Evolutionary conservation across 140 eudicot genomes (phyloP).

Genomic region (Senecio squalidus): DNA sequence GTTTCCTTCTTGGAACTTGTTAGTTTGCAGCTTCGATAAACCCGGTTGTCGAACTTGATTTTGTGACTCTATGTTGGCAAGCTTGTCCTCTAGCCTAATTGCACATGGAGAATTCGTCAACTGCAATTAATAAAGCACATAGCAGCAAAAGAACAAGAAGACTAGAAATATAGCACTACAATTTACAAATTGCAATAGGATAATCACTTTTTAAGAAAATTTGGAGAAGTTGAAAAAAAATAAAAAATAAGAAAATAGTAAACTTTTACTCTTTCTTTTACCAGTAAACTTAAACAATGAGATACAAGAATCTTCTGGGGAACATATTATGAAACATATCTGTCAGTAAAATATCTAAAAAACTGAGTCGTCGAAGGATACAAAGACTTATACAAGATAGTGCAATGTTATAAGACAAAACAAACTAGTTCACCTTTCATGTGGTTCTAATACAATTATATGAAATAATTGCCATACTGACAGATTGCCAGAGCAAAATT

Average conservation of each 20-base stretch:
- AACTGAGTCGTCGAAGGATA: neutral
- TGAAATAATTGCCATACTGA: too few relatives aligned
- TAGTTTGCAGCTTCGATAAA: constrained; percentile 55
- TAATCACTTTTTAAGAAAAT: too few relatives aligned
- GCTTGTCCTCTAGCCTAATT: constrained; percentile 84
- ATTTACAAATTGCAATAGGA: neutral
- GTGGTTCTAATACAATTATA: too few relatives aligned
- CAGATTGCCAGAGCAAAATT: too few relatives aligned
- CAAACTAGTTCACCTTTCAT: too few relatives aligned
- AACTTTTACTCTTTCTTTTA: too few relatives aligned
- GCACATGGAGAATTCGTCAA: constrained; percentile 10
- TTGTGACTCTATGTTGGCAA: constrained; percentile 69
- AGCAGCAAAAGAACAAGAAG: neutral
- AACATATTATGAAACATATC: neutral
- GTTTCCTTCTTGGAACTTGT: constrained; percentile 50
- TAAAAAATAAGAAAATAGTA: too few relatives aligned
- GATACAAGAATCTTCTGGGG: too few relatives aligned
- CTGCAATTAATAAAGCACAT: neutral
- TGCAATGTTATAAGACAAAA: too few relatives aligned
- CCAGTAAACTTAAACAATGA: too few relatives aligned
- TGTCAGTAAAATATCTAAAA: neutral
- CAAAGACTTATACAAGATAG: neutral
- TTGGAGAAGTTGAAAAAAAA: too few relatives aligned
- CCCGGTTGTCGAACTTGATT: constrained; percentile 86
- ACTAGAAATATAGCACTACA: neutral